Conservation (phyloP, 129 eudicot species). For the Flaveria trinervia region DNA sequence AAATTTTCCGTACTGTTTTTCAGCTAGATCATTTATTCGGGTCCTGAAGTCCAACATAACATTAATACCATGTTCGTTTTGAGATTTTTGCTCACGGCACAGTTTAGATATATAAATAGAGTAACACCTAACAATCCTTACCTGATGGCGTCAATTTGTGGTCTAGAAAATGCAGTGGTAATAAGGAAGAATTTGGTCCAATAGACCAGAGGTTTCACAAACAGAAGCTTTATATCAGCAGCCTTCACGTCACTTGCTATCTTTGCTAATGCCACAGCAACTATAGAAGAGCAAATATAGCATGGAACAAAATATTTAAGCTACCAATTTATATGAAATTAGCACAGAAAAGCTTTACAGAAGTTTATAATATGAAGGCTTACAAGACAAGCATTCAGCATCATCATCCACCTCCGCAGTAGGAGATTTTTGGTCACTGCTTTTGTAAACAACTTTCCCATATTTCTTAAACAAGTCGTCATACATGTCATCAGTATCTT, state of each 20-base stretch:
- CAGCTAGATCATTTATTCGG: constrained; percentile 75
- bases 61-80: neutral
- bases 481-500: constrained; percentile 89
- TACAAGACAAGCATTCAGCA: constrained; percentile 92
- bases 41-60: constrained; percentile 44
- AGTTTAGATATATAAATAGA: neutral
- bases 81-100: neutral
- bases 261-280: constrained; percentile 93
- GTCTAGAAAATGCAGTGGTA: constrained; percentile 90
- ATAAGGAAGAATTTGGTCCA: constrained; percentile 96
- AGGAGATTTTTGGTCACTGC: constrained; percentile 73
- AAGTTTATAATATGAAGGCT: constrained; percentile 31
- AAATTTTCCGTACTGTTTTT: constrained; percentile 57
- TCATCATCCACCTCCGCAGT: constrained; percentile 84
- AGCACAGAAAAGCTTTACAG: neutral
- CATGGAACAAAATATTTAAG: neutral
- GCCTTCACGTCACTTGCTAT: constrained; percentile 94
- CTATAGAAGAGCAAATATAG: constrained; percentile 42
- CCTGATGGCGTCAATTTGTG: constrained; percentile 90
- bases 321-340: neutral
- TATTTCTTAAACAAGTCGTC: constrained; percentile 78
- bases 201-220: constrained; percentile 92
- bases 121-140: constrained; percentile 22
- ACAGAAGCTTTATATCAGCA: constrained; percentile 80
- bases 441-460: constrained; percentile 80